Evolutionary conservation across 2,329 filamentous ascomycete species (phyloP).

Genomic region (Tolypocladium endophyticum): DNA sequence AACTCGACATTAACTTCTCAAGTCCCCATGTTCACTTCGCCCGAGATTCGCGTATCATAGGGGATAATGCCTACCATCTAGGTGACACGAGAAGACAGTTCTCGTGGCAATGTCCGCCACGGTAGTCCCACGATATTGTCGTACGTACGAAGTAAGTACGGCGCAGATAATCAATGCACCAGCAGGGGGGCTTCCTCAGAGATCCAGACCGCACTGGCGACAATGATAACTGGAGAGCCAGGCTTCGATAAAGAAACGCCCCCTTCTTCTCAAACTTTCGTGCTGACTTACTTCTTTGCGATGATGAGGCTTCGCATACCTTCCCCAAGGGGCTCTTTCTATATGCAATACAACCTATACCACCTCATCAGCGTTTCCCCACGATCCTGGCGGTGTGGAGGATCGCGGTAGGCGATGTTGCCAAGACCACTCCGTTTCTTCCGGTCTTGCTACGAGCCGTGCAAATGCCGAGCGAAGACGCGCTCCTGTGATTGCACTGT

Average conservation of each 20-base stretch:
- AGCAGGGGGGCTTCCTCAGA: not conserved
- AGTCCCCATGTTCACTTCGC: no score
- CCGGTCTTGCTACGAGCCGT: not conserved
- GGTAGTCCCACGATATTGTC: not conserved
- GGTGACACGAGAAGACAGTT: not conserved
- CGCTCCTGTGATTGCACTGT: not conserved
- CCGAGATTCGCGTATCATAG: not conserved
- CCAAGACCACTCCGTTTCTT: slow-evolving; percentile 1
- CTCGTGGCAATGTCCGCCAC: not conserved
- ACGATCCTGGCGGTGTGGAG: not conserved
- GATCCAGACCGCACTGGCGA: not conserved
- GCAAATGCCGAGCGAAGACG: slow-evolving; percentile 2
- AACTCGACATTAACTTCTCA: no score
- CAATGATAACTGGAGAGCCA: not conserved
- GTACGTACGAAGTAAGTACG: not conserved
- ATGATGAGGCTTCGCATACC: slow-evolving; percentile 2
- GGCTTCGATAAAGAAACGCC: not conserved
- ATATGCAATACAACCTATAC: slow-evolving; percentile 7
- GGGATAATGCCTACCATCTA: not conserved
- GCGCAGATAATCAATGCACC: not conserved
- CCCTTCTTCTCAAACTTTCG: not conserved
- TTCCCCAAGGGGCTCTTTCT: slow-evolving; percentile 7
- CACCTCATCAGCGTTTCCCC: slow-evolving; percentile 4
- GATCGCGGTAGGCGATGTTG: not conserved
- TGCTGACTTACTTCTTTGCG: not conserved